Evolutionary conservation across 345 rosid species (phyloP).

Genomic region (Eucalyptus globulus): DNA sequence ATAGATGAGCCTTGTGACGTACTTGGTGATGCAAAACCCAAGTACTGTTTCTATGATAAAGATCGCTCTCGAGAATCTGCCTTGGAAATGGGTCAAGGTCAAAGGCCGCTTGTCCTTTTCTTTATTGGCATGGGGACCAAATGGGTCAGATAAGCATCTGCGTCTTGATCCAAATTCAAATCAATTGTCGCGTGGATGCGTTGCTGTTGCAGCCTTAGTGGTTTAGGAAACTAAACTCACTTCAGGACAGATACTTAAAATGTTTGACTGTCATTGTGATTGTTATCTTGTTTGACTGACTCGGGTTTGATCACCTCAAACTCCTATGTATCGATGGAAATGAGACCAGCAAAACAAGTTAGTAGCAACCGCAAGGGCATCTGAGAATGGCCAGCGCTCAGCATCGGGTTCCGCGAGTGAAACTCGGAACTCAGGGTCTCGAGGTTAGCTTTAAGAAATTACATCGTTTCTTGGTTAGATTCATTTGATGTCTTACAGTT

Average conservation of each 20-base stretch:
- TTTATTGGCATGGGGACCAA: not conserved
- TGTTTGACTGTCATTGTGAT: not conserved
- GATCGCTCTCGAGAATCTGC: not conserved
- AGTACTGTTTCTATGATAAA: not conserved
- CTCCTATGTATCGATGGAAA: not conserved
- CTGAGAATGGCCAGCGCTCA: not conserved
- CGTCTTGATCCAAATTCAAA: not conserved
- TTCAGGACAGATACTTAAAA: not conserved
- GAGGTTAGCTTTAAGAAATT: not conserved
- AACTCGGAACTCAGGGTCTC: conserved; percentile 1
- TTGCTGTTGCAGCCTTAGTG: not conserved
- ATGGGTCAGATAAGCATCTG: not conserved
- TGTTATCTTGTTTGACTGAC: not conserved
- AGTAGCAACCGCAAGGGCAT: not conserved
- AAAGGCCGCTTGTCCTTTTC: not conserved
- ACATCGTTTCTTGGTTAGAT: not conserved
- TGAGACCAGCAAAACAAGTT: not conserved
- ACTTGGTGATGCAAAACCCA: not conserved
- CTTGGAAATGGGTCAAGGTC: not conserved
- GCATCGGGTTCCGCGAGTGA: not conserved
- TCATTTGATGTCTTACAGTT: not conserved
- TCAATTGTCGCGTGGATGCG: not conserved
- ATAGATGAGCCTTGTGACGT: not conserved
- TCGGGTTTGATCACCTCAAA: not conserved
- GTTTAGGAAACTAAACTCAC: not conserved